phyloP scores from a whole-genome alignment of 352 stramenopile genomes.

The Thraustochytrium striatum region DNA sequence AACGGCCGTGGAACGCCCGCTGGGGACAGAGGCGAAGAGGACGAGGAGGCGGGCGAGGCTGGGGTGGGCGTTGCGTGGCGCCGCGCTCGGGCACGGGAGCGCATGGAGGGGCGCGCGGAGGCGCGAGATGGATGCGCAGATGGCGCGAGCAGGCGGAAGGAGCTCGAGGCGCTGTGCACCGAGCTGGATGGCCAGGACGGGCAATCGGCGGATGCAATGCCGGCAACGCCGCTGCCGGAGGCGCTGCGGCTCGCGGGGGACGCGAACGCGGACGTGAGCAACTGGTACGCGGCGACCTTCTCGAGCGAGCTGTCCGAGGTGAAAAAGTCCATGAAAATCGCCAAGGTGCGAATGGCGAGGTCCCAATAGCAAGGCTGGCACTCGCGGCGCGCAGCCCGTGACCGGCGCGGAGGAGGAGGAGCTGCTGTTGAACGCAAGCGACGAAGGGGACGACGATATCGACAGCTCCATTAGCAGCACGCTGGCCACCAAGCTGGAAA shows the following conservation, averaged over 20 bases:
- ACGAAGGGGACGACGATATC: neutral
- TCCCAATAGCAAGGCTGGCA: neutral
- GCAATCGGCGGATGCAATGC: no score
- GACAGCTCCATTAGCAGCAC: neutral
- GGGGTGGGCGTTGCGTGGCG: no score
- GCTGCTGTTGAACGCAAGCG: no score
- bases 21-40: no score
- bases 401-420: neutral
- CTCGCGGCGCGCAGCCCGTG: neutral
- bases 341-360: neutral
- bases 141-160: no score
- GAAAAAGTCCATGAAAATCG: constrained; percentile 11
- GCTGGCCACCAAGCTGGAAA: neutral
- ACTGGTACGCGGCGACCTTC: constrained; percentile 31
- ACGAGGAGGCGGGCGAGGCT: no score
- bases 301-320: constrained; percentile 34
- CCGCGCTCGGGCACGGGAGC: no score
- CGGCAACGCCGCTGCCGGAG: neutral
- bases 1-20: no score
- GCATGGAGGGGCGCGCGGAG: no score
- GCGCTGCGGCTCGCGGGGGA: neutral
- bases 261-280: neutral
- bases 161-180: no score
- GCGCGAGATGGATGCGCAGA: no score
- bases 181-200: no score